Evolutionary conservation across 495 filamentous ascomycete genomes (phyloP), one percentile per base, ranked within the genome.

Genomic region (Trichoderma gamsii): DNA sequence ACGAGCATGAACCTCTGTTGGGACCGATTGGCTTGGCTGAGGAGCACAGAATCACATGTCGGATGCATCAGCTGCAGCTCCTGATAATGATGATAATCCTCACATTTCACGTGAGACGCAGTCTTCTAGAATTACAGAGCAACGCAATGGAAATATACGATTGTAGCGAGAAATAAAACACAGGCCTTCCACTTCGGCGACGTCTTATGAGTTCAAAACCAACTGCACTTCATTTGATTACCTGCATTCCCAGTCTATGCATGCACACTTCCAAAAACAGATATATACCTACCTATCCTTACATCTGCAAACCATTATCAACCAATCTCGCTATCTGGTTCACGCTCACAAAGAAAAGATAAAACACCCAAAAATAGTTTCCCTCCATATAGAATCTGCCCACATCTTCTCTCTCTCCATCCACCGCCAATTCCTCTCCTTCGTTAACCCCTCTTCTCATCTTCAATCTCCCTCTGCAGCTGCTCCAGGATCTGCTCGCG

Each of bases 401-500:
- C 35, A 9, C 7, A 38, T 38, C 35, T 38, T 38, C 35, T n/a
- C 49, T n/a, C 46, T 51, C 46, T 18, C 18, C 16, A 6, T 6
- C n/a, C 49, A 9, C 49, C 56, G 29, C 41, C 65, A 49, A 7
- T 16, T 18, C 43, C 12, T 12, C n/a, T 59, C 0, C 27, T 46
- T 66, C 29, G 56, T 68, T 79, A 76, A 69, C 77, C 74, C 41
- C 73, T 71, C 77, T 84, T 89, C 82, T 89, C 87, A 41, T 87
- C 84, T 67, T 91, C 89, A 74, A 92, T 81, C 76, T 84, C 82
- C 74, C 75, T 72, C 73, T 80, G 74, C 73, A 87, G 64, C 72
- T 86, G 86, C 69, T 84, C 83, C 67, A 92, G 73, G 41, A 86
- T 83, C 71, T 85, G 80, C 75, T 85, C 81, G 27, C 84, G 79